Conservation (phyloP, 805 yeast species). For the Pichia paraexigua region DNA sequence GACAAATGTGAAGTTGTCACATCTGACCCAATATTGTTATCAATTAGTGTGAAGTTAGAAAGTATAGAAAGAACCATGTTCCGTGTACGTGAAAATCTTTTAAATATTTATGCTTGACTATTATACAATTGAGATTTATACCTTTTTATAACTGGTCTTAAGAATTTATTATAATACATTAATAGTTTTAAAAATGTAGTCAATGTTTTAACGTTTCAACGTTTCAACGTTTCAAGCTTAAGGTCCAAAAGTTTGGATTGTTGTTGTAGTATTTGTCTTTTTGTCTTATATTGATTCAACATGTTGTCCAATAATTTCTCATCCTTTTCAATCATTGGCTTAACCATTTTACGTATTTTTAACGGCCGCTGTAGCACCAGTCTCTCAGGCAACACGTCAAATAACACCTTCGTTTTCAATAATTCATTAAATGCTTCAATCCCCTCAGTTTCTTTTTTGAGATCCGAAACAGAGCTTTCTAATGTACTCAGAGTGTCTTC, state of each 20-base stretch:
- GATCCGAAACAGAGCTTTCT: slow-evolving; percentile 3
- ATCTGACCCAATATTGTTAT: slow-evolving; percentile 60
- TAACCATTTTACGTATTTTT: slow-evolving; percentile 6
- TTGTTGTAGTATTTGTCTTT: slow-evolving; percentile 5
- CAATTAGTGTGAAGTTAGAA: slow-evolving; percentile 55
- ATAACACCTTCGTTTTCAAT: slow-evolving; percentile 5
- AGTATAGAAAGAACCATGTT: slow-evolving; percentile 46
- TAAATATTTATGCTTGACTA: background rate
- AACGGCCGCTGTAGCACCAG: slow-evolving; percentile 2
- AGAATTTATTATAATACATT: no score
- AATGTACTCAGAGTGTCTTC: slow-evolving; percentile 3
- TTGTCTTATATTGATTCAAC: slow-evolving; percentile 4
- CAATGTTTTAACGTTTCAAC: no score
- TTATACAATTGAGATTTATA: background rate
- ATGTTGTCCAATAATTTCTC: background rate
- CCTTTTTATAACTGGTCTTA: no score
- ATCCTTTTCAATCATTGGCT: slow-evolving; percentile 11
- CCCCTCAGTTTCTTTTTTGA: slow-evolving; percentile 4
- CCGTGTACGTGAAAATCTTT: slow-evolving; percentile 20
- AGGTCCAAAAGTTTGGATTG: slow-evolving; percentile 9
- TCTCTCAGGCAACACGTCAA: slow-evolving; percentile 15
- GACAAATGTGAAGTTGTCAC: slow-evolving; percentile 53
- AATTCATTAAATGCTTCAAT: background rate
- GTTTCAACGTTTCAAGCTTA: slow-evolving; percentile 10
- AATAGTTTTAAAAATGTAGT: no score